Evolutionary conservation across 2,329 filamentous ascomycete genomes (phyloP).

Genomic region (Pseudogymnoascus sp.): DNA sequence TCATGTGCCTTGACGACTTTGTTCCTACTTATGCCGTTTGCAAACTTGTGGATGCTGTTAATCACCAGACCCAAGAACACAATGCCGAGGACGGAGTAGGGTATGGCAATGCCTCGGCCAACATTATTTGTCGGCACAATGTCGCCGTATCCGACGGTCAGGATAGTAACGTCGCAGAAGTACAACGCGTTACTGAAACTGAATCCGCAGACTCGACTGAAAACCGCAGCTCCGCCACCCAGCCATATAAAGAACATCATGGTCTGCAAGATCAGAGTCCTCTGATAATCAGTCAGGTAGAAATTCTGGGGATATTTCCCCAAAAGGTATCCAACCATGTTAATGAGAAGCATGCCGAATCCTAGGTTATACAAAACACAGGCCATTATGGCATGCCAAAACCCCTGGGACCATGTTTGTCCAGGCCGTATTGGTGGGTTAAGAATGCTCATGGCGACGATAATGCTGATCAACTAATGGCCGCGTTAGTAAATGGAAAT

Average conservation of each 20-base stretch:
- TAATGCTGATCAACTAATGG: conserved; percentile 48
- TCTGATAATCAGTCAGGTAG: conserved; percentile 56
- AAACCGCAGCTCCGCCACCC: conserved; percentile 55
- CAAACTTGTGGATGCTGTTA: conserved; percentile 55
- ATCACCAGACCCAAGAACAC: conserved; percentile 64
- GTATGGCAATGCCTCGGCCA: conserved; percentile 54
- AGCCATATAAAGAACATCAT: conserved; percentile 66
- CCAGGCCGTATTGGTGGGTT: conserved; percentile 37
- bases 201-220: conserved; percentile 50
- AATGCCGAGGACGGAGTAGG: conserved; percentile 61
- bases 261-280: conserved; percentile 63
- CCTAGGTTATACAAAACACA: conserved; percentile 56
- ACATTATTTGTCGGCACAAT: conserved; percentile 46
- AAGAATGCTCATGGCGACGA: conserved; percentile 49
- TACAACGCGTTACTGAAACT: conserved; percentile 53
- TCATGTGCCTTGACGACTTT: conserved; percentile 56
- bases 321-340: conserved; percentile 62
- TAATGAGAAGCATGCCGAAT: conserved; percentile 57
- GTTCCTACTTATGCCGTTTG: conserved; percentile 50
- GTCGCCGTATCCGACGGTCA: conserved; percentile 57
- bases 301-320: conserved; percentile 64
- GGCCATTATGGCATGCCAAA: conserved; percentile 62
- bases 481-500: conserved; percentile 29
- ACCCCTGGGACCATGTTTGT: conserved; percentile 58
- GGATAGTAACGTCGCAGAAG: conserved; percentile 54